These are phyloP conservation scores for Fusarium anguioides DNA, from an alignment of 2,329 filamentous ascomycete species.

Conservation along the genomic window DNA sequence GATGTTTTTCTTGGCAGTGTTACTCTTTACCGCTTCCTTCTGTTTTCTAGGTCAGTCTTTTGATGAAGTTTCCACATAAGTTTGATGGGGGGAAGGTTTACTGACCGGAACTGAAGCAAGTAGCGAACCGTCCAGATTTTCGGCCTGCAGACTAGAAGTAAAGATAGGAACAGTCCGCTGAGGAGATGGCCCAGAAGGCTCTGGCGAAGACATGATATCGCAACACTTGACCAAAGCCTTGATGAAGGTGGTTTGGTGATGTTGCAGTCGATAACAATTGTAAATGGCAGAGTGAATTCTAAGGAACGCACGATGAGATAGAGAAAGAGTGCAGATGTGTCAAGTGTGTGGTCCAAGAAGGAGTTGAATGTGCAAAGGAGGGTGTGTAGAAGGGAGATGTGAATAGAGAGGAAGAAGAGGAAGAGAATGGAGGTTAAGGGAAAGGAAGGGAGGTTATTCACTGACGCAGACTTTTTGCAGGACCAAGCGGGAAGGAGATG, in stretches of 20 bases:
- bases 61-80: background rate
- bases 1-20: constrained; percentile 56
- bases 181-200: constrained; percentile 45
- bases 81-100: constrained; percentile 25
- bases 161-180: constrained; percentile 37
- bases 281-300: constrained; percentile 44
- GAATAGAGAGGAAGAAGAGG: constrained; percentile 25
- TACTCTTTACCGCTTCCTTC: constrained; percentile 38
- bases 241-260: constrained; percentile 15
- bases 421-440: constrained; percentile 17
- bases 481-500: constrained; percentile 32
- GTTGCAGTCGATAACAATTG: constrained; percentile 34
- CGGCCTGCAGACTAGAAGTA: constrained; percentile 35
- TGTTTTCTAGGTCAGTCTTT: constrained; percentile 4
- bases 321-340: constrained; percentile 45
- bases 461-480: constrained; percentile 38
- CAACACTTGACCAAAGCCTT: constrained; percentile 4
- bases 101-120: constrained; percentile 21
- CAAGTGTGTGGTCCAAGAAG: constrained; percentile 32
- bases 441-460: constrained; percentile 44
- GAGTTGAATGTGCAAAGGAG: constrained; percentile 27
- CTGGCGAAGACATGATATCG: constrained; percentile 48
- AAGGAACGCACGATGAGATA: constrained; percentile 45
- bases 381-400: constrained; percentile 15
- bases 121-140: constrained; percentile 33